Conservation (phyloP, 768 basidiomycete genomes). For the Auriculariales sp. region DNA sequence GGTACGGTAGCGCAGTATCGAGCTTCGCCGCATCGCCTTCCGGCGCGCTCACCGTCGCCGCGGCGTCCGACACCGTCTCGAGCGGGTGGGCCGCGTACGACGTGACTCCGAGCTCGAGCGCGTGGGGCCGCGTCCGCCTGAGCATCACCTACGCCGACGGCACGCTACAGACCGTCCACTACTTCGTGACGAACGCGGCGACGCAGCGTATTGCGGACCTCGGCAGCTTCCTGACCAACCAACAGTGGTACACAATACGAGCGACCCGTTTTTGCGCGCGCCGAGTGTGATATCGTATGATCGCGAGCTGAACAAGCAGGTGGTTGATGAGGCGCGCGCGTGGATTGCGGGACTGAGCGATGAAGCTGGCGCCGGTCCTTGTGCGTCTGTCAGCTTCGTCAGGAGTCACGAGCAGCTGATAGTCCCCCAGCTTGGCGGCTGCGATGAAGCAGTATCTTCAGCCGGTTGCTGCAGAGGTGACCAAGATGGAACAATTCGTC, state of each 20-base stretch:
- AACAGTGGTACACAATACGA: conserved; percentile 36
- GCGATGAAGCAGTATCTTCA: conserved; percentile 42
- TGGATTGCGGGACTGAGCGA: conserved; percentile 49
- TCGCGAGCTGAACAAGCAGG: conserved; percentile 31
- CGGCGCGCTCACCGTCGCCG: conserved; percentile 30
- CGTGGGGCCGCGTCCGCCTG: conserved; percentile 35
- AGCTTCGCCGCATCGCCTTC: conserved; percentile 29
- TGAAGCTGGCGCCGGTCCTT: conserved; percentile 46
- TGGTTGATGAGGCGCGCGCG: conserved; percentile 35
- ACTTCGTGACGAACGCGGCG: conserved; percentile 33
- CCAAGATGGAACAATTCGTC: conserved; percentile 35
- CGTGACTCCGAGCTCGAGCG: conserved; percentile 16
- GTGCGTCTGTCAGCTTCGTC: conserved; percentile 9
- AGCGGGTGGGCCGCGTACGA: conserved; percentile 32
- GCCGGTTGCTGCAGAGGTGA: conserved; percentile 37
- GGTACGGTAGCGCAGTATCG: conserved; percentile 24
- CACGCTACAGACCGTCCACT: conserved; percentile 37
- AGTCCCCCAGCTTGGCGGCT: conserved; percentile 29
- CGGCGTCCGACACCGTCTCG: conserved; percentile 28
- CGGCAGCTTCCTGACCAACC: conserved; percentile 38
- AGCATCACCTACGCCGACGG: conserved; percentile 37
- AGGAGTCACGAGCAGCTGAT: too few relatives aligned
- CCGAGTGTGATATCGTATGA: conserved; percentile 43
- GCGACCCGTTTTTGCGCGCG: conserved; percentile 38
- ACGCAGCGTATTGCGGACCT: conserved; percentile 31